Evolutionary conservation across 2,329 filamentous ascomycete species (phyloP).

Genomic region (Fusarium cyanostomum): DNA sequence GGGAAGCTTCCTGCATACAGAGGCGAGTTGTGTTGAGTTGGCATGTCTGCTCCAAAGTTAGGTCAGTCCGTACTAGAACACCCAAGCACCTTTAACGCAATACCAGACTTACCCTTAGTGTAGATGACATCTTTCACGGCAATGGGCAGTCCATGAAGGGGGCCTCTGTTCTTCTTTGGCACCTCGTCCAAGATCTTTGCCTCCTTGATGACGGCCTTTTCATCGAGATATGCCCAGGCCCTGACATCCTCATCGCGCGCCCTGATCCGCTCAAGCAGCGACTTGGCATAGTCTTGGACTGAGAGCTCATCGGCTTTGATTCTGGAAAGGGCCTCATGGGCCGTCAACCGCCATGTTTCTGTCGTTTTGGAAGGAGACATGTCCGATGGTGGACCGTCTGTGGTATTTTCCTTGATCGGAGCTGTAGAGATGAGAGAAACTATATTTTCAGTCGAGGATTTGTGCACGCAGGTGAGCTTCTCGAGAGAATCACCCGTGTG

Average conservation of each 20-base stretch:
- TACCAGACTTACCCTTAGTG: constrained; percentile 55
- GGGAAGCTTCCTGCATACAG: constrained; percentile 60
- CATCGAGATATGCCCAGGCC: constrained; percentile 61
- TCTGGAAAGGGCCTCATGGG: constrained; percentile 53
- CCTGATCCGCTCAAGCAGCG: constrained; percentile 57
- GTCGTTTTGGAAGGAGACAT: constrained; percentile 27
- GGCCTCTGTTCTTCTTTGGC: constrained; percentile 58
- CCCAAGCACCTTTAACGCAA: too few relatives aligned
- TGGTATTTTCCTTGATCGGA: too few relatives aligned
- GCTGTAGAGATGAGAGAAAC: too few relatives aligned
- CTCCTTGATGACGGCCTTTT: constrained; percentile 56
- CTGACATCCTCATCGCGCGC: constrained; percentile 56
- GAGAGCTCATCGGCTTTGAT: constrained; percentile 56
- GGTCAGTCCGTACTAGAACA: neutral
- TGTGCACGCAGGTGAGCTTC: too few relatives aligned
- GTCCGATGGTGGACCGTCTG: too few relatives aligned
- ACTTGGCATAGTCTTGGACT: constrained; percentile 59
- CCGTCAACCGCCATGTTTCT: constrained; percentile 49
- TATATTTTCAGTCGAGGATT: too few relatives aligned
- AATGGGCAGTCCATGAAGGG: constrained; percentile 66
- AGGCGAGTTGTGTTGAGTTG: constrained; percentile 64
- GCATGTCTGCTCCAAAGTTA: constrained; percentile 57
- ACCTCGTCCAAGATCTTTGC: constrained; percentile 62
- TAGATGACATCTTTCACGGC: constrained; percentile 70
- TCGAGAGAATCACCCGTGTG: too few relatives aligned